Conservation (phyloP, 352 stramenopile species). For the Pythium oligandrum region DNA sequence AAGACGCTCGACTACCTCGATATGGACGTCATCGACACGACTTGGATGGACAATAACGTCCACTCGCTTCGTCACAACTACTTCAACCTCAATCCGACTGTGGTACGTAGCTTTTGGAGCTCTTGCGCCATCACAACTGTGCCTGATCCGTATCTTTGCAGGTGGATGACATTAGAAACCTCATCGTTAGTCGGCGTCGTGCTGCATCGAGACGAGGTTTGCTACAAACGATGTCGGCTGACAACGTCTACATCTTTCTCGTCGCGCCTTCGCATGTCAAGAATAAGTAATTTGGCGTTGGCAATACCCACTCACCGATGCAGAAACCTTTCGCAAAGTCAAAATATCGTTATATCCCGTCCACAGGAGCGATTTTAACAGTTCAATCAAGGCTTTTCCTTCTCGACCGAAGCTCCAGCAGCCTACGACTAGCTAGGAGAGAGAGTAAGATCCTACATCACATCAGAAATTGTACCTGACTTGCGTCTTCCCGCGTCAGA, state of each 20-base stretch:
- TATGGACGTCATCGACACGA: slow-evolving; percentile 78
- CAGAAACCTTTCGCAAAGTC: too few relatives aligned
- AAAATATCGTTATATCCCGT: too few relatives aligned
- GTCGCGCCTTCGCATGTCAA: slow-evolving; percentile 38
- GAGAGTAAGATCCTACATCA: slow-evolving; percentile 6
- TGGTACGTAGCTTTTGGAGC: slow-evolving; percentile 22
- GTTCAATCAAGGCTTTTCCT: too few relatives aligned
- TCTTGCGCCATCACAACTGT: neutral
- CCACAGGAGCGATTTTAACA: too few relatives aligned
- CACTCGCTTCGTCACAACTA: slow-evolving; percentile 63
- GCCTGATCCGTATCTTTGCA: slow-evolving; percentile 3
- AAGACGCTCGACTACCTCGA: slow-evolving; percentile 34
- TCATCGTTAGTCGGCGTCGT: slow-evolving; percentile 57
- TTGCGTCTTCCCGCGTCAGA: slow-evolving; percentile 73
- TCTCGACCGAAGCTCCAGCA: too few relatives aligned
- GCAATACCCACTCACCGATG: too few relatives aligned
- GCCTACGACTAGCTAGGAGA: too few relatives aligned
- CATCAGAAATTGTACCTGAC: slow-evolving; percentile 77
- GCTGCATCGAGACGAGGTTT: slow-evolving; percentile 43
- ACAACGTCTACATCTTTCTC: slow-evolving; percentile 76
- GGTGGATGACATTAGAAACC: slow-evolving; percentile 60
- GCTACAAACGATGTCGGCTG: slow-evolving; percentile 34
- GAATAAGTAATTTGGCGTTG: slow-evolving; percentile 6
- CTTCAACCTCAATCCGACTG: slow-evolving; percentile 65
- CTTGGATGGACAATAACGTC: slow-evolving; percentile 72